Percentiles rank a stretch among this genome's conserved stretches.
These are phyloP conservation scores for Abrus precatorius DNA, from an alignment of 306 rosid genomes.

Conservation along the genomic window DNA sequence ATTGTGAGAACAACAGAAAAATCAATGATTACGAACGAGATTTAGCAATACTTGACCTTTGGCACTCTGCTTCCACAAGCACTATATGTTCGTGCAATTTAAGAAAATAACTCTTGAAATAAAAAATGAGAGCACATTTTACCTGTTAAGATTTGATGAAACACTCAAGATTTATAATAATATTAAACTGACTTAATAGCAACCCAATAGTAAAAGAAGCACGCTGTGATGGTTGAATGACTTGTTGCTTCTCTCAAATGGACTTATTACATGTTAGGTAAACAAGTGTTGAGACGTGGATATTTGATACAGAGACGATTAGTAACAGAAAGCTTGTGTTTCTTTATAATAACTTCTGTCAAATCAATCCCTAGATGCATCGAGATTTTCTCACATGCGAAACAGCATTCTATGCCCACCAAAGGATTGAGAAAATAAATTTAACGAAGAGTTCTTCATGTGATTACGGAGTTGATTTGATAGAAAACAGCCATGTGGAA, in stretches of 20 bases:
- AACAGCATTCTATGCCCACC: neutral
- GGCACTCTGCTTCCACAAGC: constrained; percentile 14
- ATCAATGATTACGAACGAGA: neutral
- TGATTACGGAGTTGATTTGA: neutral
- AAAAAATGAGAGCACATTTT: neutral
- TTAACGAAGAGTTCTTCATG: neutral
- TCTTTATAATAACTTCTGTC: neutral
- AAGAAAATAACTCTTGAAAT: neutral
- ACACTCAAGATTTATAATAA: neutral
- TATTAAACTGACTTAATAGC: neutral
- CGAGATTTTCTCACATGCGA: neutral
- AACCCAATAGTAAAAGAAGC: neutral
- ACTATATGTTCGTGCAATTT: neutral
- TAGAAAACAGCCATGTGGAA: constrained; percentile 6
- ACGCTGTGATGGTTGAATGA: constrained; percentile 9
- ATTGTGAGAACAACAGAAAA: constrained; percentile 19
- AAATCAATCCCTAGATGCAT: constrained; percentile 20
- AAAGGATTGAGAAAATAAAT: constrained; percentile 14
- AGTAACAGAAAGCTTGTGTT: constrained; percentile 3
- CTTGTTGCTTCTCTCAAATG: neutral
- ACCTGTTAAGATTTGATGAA: neutral
- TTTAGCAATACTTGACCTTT: constrained; percentile 2
- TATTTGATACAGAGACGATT: constrained; percentile 2
- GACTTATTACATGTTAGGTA: constrained; percentile 7
- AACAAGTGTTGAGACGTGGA: neutral